Percentiles rank a stretch among this genome's conserved stretches.
phyloP scores from a whole-genome alignment of 75 land plant genomes.

The Pseudotsuga menziesii region DNA sequence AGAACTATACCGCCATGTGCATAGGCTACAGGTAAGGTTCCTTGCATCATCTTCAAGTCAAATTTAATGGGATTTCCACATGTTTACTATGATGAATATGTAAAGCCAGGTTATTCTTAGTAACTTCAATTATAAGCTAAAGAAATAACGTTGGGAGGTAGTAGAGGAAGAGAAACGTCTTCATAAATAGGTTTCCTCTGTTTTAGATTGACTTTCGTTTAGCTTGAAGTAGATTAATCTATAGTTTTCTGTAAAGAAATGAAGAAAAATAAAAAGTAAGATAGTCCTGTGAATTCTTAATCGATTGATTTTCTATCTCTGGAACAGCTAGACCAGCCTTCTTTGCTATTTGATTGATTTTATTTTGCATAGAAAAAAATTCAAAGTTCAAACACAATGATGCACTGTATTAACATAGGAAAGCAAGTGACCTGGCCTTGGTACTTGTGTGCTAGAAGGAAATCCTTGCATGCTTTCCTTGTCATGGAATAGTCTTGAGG shows the following conservation, averaged over 20 bases:
- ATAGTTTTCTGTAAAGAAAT: neutral
- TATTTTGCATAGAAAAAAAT: no score
- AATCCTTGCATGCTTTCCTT: constrained; percentile 61
- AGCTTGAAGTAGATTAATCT: neutral
- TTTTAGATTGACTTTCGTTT: neutral
- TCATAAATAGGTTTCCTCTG: neutral
- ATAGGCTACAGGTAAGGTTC: neutral
- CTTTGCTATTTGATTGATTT: no score
- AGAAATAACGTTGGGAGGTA: neutral
- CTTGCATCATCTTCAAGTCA: neutral
- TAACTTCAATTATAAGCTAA: neutral
- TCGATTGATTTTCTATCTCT: no score
- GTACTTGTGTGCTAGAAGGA: constrained; percentile 77
- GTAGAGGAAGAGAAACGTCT: neutral
- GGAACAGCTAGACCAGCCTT: no score
- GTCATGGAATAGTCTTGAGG: constrained; percentile 65
- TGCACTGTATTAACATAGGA: neutral
- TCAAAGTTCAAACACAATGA: neutral
- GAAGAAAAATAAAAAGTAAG: neutral
- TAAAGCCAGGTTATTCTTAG: neutral
- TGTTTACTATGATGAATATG: neutral
- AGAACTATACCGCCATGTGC: neutral
- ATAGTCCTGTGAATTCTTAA: no score
- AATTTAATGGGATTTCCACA: neutral
- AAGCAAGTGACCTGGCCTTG: constrained; percentile 54